phyloP scores from a whole-genome alignment of 1,284 basidiomycete genomes.

The Cryptococcus neoformans region DNA sequence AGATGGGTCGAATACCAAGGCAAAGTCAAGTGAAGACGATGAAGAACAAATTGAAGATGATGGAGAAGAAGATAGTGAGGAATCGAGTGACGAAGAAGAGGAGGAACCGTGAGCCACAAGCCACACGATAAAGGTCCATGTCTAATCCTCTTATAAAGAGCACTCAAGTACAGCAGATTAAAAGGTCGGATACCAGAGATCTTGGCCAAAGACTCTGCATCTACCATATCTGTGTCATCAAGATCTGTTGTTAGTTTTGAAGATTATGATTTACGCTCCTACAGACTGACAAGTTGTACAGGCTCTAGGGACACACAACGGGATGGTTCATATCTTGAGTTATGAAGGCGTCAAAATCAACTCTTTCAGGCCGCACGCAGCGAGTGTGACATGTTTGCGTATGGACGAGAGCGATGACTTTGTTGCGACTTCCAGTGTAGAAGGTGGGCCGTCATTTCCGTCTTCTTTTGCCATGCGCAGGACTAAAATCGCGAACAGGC shows the following conservation, averaged over 20 bases:
- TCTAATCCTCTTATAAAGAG: conserved; percentile 31
- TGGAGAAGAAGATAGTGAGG: conserved; percentile 31
- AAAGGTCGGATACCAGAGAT: conserved; percentile 71
- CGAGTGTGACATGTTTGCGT: conserved; percentile 79
- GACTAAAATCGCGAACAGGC: conserved; percentile 51
- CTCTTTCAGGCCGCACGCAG: conserved; percentile 89
- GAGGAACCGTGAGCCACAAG: conserved; percentile 42
- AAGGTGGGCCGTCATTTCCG: conserved; percentile 60
- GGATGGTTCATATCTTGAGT: conserved; percentile 84
- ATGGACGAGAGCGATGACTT: conserved; percentile 86
- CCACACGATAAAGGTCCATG: background rate
- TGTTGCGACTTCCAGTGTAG: conserved; percentile 88
- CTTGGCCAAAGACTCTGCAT: conserved; percentile 84
- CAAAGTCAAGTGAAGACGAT: conserved; percentile 12
- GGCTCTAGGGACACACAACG: conserved; percentile 87
- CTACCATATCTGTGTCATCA: conserved; percentile 72
- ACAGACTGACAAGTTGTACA: conserved; percentile 36
- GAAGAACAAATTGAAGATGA: conserved; percentile 58
- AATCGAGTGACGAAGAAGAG: conserved; percentile 41
- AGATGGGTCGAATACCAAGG: conserved; percentile 9
- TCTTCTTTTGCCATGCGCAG: background rate
- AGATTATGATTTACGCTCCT: background rate
- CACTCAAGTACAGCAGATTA: conserved; percentile 86
- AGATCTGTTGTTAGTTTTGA: conserved; percentile 62
- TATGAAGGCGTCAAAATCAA: conserved; percentile 78